Conservation (phyloP, 2,329 filamentous ascomycete species). For the Malbranchea cinnamomea region DNA sequence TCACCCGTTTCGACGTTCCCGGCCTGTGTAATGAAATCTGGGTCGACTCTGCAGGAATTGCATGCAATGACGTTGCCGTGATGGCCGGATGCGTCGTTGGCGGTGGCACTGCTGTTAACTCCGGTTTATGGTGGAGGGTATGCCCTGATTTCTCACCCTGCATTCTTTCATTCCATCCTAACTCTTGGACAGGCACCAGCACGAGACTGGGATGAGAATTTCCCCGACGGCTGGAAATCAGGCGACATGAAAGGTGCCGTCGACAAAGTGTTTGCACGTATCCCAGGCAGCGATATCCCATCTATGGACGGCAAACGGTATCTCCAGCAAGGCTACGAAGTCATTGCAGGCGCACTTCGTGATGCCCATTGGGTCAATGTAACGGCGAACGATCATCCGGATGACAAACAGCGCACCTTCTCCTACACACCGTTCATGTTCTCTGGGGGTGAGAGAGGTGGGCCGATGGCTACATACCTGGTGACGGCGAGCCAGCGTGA, state of each 20-base stretch:
- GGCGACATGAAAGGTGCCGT: conserved; percentile 46
- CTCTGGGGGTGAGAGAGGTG: conserved; percentile 48
- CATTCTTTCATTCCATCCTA: conserved; percentile 1
- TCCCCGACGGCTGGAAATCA: conserved; percentile 56
- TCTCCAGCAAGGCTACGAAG: conserved; percentile 49
- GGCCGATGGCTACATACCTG: conserved; percentile 58
- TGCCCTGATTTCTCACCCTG: conserved; percentile 7
- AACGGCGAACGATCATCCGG: conserved; percentile 43
- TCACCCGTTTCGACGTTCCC: conserved; percentile 58
- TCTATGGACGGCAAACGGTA: conserved; percentile 53
- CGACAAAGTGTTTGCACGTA: conserved; percentile 50
- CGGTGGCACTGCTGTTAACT: conserved; percentile 52
- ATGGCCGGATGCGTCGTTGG: conserved; percentile 60
- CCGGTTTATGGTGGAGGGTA: conserved; percentile 52
- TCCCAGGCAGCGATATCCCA: conserved; percentile 52
- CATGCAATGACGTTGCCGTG: conserved; percentile 54
- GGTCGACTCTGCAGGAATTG: conserved; percentile 46
- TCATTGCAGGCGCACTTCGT: conserved; percentile 44
- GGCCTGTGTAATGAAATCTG: conserved; percentile 59
- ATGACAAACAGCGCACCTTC: conserved; percentile 51
- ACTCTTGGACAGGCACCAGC: conserved; percentile 36
- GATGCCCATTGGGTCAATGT: conserved; percentile 49
- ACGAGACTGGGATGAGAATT: conserved; percentile 56
- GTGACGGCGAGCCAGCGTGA: conserved; percentile 41
- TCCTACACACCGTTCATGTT: conserved; percentile 55